Evolutionary conservation across 768 basidiomycete genomes (phyloP).

Genomic region (Lyophyllum decastes): DNA sequence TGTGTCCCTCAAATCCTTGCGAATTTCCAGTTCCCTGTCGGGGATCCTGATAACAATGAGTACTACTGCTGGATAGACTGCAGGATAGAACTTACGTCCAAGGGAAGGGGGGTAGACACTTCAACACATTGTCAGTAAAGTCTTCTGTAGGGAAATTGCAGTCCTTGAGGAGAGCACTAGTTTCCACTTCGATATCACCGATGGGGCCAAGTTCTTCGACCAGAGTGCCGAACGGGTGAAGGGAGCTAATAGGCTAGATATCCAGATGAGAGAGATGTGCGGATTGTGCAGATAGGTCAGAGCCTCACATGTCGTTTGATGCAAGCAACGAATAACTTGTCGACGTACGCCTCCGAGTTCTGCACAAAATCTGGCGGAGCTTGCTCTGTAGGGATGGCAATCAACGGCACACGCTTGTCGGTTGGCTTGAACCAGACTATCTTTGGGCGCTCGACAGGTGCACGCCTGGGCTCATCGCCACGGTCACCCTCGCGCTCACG

Average conservation of each 20-base stretch:
- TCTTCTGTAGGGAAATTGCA: conserved; percentile 99
- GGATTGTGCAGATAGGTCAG: conserved; percentile 6
- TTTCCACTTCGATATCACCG: conserved; percentile 98
- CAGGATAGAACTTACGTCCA: conserved; percentile 68
- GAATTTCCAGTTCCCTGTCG: conserved; percentile 83
- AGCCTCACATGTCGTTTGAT: conserved; percentile 93
- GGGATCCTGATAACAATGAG: conserved; percentile 59
- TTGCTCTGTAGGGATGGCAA: conserved; percentile 98
- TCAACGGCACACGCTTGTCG: conserved; percentile 97
- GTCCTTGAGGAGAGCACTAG: conserved; percentile 95
- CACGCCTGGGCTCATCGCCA: conserved; percentile 78
- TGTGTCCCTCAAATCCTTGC: conserved; percentile 84
- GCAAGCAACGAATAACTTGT: conserved; percentile 94
- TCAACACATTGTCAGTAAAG: conserved; percentile 91
- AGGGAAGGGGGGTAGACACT: conserved; percentile 94
- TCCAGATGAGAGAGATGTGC: conserved; percentile 26
- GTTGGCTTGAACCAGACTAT: conserved; percentile 99
- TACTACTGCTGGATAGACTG: conserved; percentile 10
- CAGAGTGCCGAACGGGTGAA: conserved; percentile 97
- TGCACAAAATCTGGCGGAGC: conserved; percentile 96
- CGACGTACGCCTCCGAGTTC: conserved; percentile 86
- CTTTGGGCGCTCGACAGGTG: conserved; percentile 88
- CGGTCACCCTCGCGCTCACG: conserved; percentile 95
- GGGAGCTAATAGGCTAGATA: conserved; percentile 82
- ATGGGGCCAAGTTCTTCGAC: conserved; percentile 98